Evolutionary conservation across 805 yeast species (phyloP).

Genomic region (Kazachstania taianensis): DNA sequence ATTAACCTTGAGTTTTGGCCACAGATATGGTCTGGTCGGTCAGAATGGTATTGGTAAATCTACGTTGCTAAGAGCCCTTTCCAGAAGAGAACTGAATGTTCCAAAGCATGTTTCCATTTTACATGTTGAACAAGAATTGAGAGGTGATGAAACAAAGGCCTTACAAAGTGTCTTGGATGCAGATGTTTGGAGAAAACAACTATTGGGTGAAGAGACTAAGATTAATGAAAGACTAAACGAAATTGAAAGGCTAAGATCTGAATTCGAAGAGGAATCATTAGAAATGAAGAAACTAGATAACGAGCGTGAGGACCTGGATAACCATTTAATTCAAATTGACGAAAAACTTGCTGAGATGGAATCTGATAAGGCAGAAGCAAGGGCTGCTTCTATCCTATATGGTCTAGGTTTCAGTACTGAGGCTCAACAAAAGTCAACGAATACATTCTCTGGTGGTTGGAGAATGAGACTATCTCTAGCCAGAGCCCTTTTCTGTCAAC

Average conservation of each 20-base stretch:
- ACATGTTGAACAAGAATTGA: conserved; percentile 95
- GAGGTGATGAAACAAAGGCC: conserved; percentile 87
- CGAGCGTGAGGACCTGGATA: conserved; percentile 80
- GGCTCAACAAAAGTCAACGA: conserved; percentile 75
- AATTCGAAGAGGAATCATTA: conserved; percentile 65
- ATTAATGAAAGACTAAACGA: conserved; percentile 66
- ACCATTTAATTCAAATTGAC: conserved; percentile 65
- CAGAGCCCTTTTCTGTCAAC: conserved; percentile 93
- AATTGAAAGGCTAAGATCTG: conserved; percentile 56
- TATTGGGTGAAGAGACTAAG: conserved; percentile 65
- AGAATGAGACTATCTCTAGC: conserved; percentile 98
- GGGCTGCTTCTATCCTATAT: conserved; percentile 85
- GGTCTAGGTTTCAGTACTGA: conserved; percentile 92
- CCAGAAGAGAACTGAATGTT: conserved; percentile 86
- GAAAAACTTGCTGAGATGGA: conserved; percentile 88
- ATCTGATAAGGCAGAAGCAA: conserved; percentile 92
- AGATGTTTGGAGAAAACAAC: conserved; percentile 95
- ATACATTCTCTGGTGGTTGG: conserved; percentile 99
- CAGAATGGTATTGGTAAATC: conserved; percentile 99
- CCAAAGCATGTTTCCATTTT: conserved; percentile 93
- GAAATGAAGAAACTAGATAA: conserved; percentile 75
- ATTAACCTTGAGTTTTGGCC: conserved; percentile 80
- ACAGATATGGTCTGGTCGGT: conserved; percentile 95
- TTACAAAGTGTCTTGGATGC: conserved; percentile 96
- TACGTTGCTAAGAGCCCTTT: conserved; percentile 78